Percentiles rank a stretch among this genome's conserved stretches.
phyloP scores from a whole-genome alignment of 192 early-diverging fungal species.

The Backusella westeae region DNA sequence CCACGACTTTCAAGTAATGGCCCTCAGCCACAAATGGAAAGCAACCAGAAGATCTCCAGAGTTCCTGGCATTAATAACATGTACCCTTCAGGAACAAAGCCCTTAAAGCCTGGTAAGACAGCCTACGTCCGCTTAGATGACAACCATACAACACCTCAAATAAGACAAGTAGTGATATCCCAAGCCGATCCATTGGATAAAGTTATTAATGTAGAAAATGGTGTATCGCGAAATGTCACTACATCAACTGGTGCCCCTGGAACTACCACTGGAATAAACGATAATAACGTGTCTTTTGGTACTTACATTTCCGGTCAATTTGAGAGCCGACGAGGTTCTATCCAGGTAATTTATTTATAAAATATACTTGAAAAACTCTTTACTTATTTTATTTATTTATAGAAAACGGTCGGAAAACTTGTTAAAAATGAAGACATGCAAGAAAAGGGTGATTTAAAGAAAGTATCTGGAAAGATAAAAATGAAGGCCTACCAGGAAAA shows the following conservation, averaged over 20 bases:
- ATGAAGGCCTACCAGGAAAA: background rate
- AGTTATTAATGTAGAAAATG: background rate
- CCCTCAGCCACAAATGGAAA: background rate
- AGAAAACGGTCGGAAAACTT: slow-evolving; percentile 1
- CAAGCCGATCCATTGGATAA: background rate
- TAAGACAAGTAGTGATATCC: background rate
- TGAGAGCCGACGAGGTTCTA: background rate
- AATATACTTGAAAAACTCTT: background rate
- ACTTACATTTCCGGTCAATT: background rate
- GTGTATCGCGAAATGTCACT: background rate
- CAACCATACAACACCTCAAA: background rate
- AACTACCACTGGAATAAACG: background rate
- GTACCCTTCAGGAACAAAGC: background rate
- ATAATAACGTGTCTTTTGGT: background rate
- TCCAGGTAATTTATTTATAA: background rate
- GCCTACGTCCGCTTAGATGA: background rate
- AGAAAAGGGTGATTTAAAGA: slow-evolving; percentile 2
- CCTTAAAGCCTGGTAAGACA: background rate
- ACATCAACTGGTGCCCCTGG: background rate
- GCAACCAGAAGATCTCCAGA: background rate
- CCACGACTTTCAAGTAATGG: background rate
- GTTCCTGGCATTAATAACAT: background rate
- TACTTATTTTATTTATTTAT: background rate
- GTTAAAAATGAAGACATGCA: background rate
- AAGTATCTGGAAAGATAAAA: slow-evolving; percentile 7